A percentile compares a stretch with the other conserved stretches of the same genome.
Conservation (phyloP, 2,329 filamentous ascomycete genomes). For the Pestalotiopsis sp. region DNA sequence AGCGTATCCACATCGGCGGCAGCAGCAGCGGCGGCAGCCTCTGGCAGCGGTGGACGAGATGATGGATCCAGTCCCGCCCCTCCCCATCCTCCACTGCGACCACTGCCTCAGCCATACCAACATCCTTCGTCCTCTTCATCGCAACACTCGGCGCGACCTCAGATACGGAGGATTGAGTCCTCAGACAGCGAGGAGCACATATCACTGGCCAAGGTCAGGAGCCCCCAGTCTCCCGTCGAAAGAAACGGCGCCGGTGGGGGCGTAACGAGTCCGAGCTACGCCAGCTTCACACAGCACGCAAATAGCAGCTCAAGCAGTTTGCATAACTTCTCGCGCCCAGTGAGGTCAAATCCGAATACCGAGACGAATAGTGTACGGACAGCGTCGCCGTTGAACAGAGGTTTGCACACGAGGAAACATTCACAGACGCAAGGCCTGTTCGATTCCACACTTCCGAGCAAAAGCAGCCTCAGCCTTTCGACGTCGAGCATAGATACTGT, state of each 20-base stretch:
- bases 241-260: constrained; percentile 17
- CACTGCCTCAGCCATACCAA: constrained; percentile 28
- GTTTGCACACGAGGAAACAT: constrained; percentile 54
- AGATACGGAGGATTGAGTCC: constrained; percentile 47
- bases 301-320: constrained; percentile 52
- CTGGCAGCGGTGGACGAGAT: neutral
- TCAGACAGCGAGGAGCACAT: constrained; percentile 47
- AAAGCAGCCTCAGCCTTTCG: constrained; percentile 57
- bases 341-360: constrained; percentile 33
- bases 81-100: constrained; percentile 14
- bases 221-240: constrained; percentile 32
- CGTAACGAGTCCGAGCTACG: constrained; percentile 49
- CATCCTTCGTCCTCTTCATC: constrained; percentile 29
- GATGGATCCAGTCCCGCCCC: constrained; percentile 13
- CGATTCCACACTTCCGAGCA: constrained; percentile 71
- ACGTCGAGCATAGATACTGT: constrained; percentile 45
- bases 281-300: constrained; percentile 48
- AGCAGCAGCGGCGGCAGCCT: constrained; percentile 22
- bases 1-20: constrained; percentile 28
- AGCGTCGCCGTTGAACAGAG: constrained; percentile 46
- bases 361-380: constrained; percentile 37
- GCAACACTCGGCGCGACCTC: constrained; percentile 34
- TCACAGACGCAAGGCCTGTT: constrained; percentile 78
- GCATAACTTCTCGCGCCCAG: constrained; percentile 64
- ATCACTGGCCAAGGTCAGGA: constrained; percentile 49